Percentiles rank a stretch among this genome's conserved stretches.
Conservation (phyloP, 78 protist species). For the Dictyostelium discoideum region DNA sequence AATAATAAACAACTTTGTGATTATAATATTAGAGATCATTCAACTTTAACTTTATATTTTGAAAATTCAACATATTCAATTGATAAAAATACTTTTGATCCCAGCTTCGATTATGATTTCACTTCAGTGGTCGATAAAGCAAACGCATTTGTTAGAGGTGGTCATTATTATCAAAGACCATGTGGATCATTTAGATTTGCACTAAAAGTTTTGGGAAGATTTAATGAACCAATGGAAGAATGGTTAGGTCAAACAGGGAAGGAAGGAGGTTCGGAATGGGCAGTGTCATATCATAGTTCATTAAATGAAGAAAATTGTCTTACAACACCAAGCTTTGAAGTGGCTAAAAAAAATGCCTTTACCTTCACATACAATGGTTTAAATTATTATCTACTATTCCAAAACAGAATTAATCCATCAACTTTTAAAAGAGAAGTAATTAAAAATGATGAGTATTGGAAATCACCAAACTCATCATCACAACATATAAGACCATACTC, state of each 20-base stretch:
- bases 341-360: background rate
- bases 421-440: background rate
- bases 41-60: background rate
- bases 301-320: background rate
- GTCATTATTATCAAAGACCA: background rate
- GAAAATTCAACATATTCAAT: background rate
- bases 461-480: background rate
- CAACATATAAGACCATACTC: background rate
- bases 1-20: background rate
- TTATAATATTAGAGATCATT: background rate
- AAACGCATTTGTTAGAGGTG: background rate
- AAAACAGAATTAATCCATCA: background rate
- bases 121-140: background rate
- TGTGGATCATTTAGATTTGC: background rate
- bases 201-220: background rate
- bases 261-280: background rate
- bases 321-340: background rate
- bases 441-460: background rate
- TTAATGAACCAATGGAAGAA: background rate
- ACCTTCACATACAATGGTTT: background rate
- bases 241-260: background rate
- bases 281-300: background rate
- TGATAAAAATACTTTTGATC: background rate
- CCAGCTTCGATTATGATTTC: background rate
- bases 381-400: background rate